Base-by-base conservation (phyloP, 768 basidiomycete species). In the Lactarius quietus region DNA sequence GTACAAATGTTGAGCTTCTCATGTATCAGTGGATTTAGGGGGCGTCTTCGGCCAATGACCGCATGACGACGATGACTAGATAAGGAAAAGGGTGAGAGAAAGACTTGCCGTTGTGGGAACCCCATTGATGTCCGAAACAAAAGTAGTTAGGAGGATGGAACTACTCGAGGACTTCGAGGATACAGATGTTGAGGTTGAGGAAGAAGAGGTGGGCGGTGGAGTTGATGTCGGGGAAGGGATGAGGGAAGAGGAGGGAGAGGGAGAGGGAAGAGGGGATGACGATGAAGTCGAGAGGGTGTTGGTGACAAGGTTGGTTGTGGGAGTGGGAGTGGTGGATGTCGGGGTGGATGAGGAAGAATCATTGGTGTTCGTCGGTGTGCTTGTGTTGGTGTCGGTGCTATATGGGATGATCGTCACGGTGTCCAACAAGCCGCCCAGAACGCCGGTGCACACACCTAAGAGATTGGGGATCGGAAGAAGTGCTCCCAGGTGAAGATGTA, bases 31-130 rank as follows among this genome's bases (percentile, higher is more conserved):
- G 38, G 33, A n/a, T 20, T 28, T 62, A 5, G 8, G 17, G 23
- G n/a, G 43, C 43, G 55, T 43, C 23, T 20, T 35, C 8, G 38
- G 12, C 10, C 23, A 55, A 48, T 36, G 10, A 48, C 20, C 52
- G 52, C 63, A 18, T 17, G 9, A 33, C 5, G 31, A 1, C 31
- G 38, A 43, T 31, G 29, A 7, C 20, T 18, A 29, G 61, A 29
- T 23, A 33, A 41, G 31, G 12, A 23, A n/a, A 31, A 5, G 9
- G 41, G 33, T 18, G 28, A 33, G 23, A 36, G 26, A 18, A 12
- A 31, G 20, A 60, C 69, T 59, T 59, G 52, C 69, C 38, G 69
- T 70, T 20, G 69, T 65, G 4, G 61, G 67, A 6, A 48, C 65
- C 20, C 67, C 69, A 59, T 63, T 57, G 23, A 68, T 53, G 4